These are phyloP conservation scores for Metarhizium rileyi DNA, from an alignment of 2,329 filamentous ascomycete genomes.

Conservation along the genomic window DNA sequence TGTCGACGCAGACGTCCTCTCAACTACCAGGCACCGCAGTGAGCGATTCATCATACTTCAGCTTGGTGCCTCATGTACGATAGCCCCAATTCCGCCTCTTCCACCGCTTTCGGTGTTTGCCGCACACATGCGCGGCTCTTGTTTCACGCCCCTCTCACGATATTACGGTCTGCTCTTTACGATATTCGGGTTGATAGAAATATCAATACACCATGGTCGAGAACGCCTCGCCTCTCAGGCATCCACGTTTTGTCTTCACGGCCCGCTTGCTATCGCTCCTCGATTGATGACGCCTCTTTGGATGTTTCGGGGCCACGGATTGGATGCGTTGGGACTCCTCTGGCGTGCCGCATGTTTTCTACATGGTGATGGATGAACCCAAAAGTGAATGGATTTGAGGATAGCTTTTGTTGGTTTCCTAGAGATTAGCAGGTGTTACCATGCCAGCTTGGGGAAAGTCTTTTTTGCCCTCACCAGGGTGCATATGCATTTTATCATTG, in stretches of 20 bases:
- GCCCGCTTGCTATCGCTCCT: not conserved
- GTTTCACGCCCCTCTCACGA: constrained; percentile 13
- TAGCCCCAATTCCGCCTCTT: constrained; percentile 8
- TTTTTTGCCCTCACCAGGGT: not conserved
- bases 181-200: constrained; percentile 7
- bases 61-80: constrained; percentile 13
- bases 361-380: not conserved
- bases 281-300: not conserved
- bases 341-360: not conserved
- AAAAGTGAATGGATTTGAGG: not conserved
- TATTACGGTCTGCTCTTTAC: constrained; percentile 12
- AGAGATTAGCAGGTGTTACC: not conserved
- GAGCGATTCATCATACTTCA: constrained; percentile 9
- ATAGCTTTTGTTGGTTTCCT: not conserved
- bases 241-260: not conserved
- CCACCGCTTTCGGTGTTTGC: constrained; percentile 7
- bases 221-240: not conserved
- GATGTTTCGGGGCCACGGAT: not conserved
- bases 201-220: constrained; percentile 4
- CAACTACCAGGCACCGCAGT: constrained; percentile 69
- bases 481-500: constrained; percentile 1
- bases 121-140: constrained; percentile 11
- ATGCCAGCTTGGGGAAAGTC: not conserved
- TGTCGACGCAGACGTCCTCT: constrained; percentile 59
- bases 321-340: not conserved